Evolutionary conservation across 441 rosid species (phyloP).

Genomic region (Mallotus japonicus): DNA sequence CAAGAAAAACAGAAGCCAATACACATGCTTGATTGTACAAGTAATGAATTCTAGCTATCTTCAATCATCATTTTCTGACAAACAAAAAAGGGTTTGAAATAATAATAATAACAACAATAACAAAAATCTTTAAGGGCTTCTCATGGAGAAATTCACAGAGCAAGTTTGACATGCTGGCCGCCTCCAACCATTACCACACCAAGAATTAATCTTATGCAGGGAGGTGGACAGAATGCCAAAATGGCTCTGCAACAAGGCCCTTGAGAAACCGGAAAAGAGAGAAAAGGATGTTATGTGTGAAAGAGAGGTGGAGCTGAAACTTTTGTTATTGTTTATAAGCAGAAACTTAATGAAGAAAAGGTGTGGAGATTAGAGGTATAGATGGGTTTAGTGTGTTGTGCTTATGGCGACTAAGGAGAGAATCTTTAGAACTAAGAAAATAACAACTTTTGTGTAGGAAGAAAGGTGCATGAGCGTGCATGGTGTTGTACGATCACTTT

Average conservation of each 20-base stretch:
- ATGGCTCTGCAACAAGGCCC: conserved; percentile 41
- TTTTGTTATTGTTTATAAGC: too few relatives aligned
- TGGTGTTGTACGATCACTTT: conserved; percentile 2
- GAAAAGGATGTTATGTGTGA: not conserved
- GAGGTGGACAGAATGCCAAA: conserved; percentile 71
- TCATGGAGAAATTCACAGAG: conserved; percentile 20
- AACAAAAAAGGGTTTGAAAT: not conserved
- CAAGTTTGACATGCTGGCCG: conserved; percentile 21
- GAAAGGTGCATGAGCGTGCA: conserved; percentile 21
- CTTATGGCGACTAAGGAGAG: not conserved
- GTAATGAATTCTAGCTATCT: not conserved
- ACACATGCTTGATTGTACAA: not conserved
- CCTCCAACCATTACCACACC: conserved; percentile 4
- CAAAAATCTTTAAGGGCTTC: not conserved
- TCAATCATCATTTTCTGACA: not conserved
- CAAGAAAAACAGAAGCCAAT: not conserved
- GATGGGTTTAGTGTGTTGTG: not conserved
- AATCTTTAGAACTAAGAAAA: not conserved
- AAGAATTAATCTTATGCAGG: not conserved
- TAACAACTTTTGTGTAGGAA: conserved; percentile 2
- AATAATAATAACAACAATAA: too few relatives aligned
- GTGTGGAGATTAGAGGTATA: too few relatives aligned
- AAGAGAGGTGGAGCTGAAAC: not conserved
- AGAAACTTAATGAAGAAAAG: not conserved
- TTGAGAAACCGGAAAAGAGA: conserved; percentile 30